Percentiles rank a stretch among this genome's conserved stretches.
Evolutionary conservation across 257 asterid genomes (phyloP).

Genomic region (Lithospermum erythrorhizon): DNA sequence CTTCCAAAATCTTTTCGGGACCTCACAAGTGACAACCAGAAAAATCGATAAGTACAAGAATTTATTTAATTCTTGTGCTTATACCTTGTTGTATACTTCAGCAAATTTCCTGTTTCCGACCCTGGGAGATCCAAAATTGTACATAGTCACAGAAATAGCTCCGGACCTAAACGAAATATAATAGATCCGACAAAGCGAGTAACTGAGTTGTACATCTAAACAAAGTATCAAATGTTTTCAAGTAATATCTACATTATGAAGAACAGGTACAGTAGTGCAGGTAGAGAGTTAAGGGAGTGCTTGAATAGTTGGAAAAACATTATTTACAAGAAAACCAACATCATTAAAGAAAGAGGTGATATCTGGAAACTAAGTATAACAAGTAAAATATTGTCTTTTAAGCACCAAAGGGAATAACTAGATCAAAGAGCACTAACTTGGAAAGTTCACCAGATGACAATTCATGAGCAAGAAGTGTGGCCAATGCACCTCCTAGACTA

Average conservation of each 20-base stretch:
- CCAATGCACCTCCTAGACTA: conserved; percentile 94
- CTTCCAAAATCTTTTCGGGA: no score
- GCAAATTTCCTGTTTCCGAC: conserved; percentile 94
- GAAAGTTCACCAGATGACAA: conserved; percentile 77
- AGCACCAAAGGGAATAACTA: conserved; percentile 1
- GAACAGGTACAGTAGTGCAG: no score
- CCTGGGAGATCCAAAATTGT: conserved; percentile 95
- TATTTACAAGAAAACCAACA: no score
- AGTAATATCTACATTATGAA: no score
- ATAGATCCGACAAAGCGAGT: conserved; percentile 3
- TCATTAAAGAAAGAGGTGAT: no score
- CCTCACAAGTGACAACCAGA: no score
- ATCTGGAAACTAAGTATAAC: no score
- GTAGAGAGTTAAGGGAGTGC: no score
- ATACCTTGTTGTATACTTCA: conserved; percentile 77
- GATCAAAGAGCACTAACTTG: conserved; percentile 41
- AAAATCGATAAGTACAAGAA: no score
- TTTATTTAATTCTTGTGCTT: no score
- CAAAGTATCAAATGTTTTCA: no score
- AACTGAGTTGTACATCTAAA: background rate
- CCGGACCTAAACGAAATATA: conserved; percentile 43
- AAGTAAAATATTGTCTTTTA: background rate
- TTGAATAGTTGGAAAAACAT: no score
- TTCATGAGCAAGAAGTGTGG: conserved; percentile 89
- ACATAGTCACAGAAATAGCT: conserved; percentile 74